Conservation (phyloP, 805 yeast genomes). For the Monosporozyma aerobia region DNA sequence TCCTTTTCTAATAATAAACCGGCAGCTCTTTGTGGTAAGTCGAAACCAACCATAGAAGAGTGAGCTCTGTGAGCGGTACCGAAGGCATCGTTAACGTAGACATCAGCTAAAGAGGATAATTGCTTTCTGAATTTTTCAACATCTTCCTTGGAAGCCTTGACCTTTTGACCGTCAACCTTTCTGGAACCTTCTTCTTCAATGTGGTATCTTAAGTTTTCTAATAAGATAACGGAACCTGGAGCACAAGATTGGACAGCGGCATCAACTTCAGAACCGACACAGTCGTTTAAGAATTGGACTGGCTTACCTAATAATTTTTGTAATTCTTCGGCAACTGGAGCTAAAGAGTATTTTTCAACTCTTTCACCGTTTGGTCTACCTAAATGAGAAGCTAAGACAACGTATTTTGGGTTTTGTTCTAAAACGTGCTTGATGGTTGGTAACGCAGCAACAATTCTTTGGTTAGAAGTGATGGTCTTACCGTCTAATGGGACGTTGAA, state of each 20-base stretch:
- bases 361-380: conserved; percentile 98
- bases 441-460: conserved; percentile 97
- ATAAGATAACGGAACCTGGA: conserved; percentile 75
- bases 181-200: conserved; percentile 93
- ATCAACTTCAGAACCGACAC: conserved; percentile 89
- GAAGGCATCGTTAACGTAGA: conserved; percentile 95
- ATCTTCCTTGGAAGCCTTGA: conserved; percentile 79
- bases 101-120: conserved; percentile 89
- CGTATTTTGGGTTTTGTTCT: conserved; percentile 84
- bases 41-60: conserved; percentile 92
- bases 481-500: conserved; percentile 95
- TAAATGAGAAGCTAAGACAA: conserved; percentile 90
- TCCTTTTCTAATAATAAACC: conserved; percentile 99
- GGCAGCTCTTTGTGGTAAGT: conserved; percentile 80
- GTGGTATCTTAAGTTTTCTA: conserved; percentile 98
- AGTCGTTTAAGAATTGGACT: conserved; percentile 79
- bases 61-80: conserved; percentile 99
- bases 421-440: conserved; percentile 96
- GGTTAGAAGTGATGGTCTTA: conserved; percentile 95
- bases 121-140: conserved; percentile 84
- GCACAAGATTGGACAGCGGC: conserved; percentile 62
- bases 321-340: conserved; percentile 90
- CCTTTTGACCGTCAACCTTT: conserved; percentile 86
- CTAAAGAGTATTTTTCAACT: conserved; percentile 76
- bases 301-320: conserved; percentile 60